These are phyloP conservation scores for Arthrocladium fulminans DNA, from an alignment of 2,329 filamentous ascomycete species.

Conservation along the genomic window DNA sequence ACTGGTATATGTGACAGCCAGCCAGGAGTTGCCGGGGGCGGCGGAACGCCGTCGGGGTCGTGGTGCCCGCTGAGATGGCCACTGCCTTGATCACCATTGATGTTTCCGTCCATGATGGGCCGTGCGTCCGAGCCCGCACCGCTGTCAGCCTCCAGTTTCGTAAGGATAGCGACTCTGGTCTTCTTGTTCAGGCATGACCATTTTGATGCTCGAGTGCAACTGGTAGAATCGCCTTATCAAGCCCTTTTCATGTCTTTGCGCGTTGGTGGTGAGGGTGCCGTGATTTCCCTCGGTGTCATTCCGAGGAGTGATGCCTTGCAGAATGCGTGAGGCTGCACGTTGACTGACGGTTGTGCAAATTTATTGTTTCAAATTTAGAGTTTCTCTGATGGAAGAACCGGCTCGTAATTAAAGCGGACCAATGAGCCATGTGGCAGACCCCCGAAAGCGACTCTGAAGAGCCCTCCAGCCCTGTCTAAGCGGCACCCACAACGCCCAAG, in stretches of 20 bases:
- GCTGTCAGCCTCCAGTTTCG: constrained; percentile 4
- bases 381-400: not conserved
- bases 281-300: not conserved
- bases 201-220: not conserved
- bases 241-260: not conserved
- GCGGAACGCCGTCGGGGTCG: not conserved
- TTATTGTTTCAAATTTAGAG: not conserved
- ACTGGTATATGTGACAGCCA: constrained; percentile 11
- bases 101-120: not conserved
- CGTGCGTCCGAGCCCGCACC: not conserved
- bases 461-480: not conserved
- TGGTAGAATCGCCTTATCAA: not conserved
- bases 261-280: not conserved
- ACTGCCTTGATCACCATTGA: not conserved
- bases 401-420: not conserved
- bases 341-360: not conserved
- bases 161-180: not conserved
- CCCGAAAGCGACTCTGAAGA: not conserved
- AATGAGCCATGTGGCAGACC: not conserved
- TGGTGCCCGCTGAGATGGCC: not conserved
- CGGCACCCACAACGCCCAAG: not conserved
- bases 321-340: not conserved
- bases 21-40: not conserved
- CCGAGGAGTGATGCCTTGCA: not conserved
- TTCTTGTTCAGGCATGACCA: not conserved